Base-by-base conservation (phyloP, 1,284 basidiomycete species). In the Ustilago sp. region DNA sequence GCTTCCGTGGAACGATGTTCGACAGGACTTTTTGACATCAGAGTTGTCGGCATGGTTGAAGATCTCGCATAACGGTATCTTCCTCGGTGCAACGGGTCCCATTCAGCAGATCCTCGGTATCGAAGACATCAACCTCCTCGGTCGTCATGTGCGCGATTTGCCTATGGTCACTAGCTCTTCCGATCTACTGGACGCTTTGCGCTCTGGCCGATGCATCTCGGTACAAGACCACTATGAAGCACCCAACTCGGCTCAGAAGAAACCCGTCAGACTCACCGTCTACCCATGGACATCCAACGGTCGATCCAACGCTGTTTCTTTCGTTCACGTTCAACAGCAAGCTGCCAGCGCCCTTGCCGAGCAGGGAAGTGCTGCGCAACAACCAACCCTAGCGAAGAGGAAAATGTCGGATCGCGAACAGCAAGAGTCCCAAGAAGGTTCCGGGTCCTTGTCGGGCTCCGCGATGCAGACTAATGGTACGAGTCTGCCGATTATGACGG, bases 221-320 rank as follows among this genome's bases (percentile, higher is more conserved):
- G 75, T 77, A 3, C 75, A 74, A 50, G 75, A 77, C 31, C 71
- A 73, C 39, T 74, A 70, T 58, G 61, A 77, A 34, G 68, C 38
- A 3, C 23, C 34, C 0, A 12, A 31, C 7, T 31, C 54, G 9
- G 28, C 47, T 19, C 63, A 70, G 12, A 73, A 64, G 62, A 38
- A 60, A 0, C 67, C 75, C 0, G 70, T 77, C 60, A 74, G 74
- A 59, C 52, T 77, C 28, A 77, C 75, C 7, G 75, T 77, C 15
- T 77, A 77, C n/a, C 75, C 75, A 1, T 77, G 75, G 75, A 77
- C 75, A 8, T 77, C 75, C 1, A 57, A 62, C 17, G 75, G 75
- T 35, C 70, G 75, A 11, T 77, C 75, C 11, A 55, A 63, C 38
- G 36, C 66, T 11, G 63, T 74, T 9, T 63, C 70, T 12, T 77